A percentile compares a stretch with the other conserved stretches of the same genome.
Evolutionary conservation across 805 yeast genomes (phyloP).

Genomic region (Komagataella kurtzmanii): DNA sequence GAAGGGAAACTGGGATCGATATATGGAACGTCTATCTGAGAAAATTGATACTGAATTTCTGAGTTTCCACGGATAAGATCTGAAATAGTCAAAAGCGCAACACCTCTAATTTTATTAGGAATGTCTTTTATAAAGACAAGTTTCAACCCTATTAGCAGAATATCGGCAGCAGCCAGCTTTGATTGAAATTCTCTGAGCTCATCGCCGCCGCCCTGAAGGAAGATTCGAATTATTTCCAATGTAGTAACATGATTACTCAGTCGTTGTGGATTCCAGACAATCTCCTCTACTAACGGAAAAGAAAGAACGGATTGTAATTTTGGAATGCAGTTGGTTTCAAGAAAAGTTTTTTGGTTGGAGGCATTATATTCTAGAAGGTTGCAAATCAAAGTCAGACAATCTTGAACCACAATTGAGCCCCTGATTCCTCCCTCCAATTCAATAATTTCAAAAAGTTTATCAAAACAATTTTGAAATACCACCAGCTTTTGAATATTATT

Average conservation of each 20-base stretch:
- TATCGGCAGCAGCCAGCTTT: slow-evolving; percentile 42
- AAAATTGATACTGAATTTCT: slow-evolving; percentile 55
- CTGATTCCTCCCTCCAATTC: slow-evolving; percentile 81
- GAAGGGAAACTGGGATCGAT: slow-evolving; percentile 47
- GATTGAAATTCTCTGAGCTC: slow-evolving; percentile 48
- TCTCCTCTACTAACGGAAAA: slow-evolving; percentile 41
- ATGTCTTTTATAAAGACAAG: slow-evolving; percentile 57
- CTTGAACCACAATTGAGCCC: slow-evolving; percentile 85
- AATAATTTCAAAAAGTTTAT: slow-evolving; percentile 63
- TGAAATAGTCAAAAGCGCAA: slow-evolving; percentile 63
- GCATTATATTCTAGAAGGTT: slow-evolving; percentile 71
- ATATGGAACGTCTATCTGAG: slow-evolving; percentile 84
- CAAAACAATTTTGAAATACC: slow-evolving; percentile 90
- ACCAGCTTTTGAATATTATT: slow-evolving; percentile 83
- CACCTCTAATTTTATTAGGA: slow-evolving; percentile 51
- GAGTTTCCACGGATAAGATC: slow-evolving; percentile 59
- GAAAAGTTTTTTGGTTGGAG: slow-evolving; percentile 77
- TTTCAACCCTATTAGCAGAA: slow-evolving; percentile 51
- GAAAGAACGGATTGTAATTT: slow-evolving; percentile 47
- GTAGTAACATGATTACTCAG: slow-evolving; percentile 50
- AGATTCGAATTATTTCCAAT: slow-evolving; percentile 58
- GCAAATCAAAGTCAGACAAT: slow-evolving; percentile 64
- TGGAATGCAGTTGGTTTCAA: slow-evolving; percentile 73
- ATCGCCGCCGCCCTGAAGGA: slow-evolving; percentile 64
- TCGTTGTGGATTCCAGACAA: slow-evolving; percentile 72